These are phyloP conservation scores for Mortierella sp. DNA, from an alignment of 371 early-diverging fungal species.

Conservation along the genomic window DNA sequence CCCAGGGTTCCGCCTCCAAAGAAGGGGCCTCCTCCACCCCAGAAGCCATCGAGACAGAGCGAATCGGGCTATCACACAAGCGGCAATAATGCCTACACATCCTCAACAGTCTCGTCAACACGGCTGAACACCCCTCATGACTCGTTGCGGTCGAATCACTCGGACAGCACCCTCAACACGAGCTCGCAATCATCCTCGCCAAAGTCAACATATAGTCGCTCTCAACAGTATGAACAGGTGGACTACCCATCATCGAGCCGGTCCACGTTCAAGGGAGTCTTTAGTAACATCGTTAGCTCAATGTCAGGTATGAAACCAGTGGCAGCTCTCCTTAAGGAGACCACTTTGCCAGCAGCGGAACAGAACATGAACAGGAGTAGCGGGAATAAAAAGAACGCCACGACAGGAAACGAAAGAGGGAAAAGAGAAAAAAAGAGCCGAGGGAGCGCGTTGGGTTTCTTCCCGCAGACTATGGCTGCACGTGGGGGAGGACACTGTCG, in stretches of 20 bases:
- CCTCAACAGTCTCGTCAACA: conserved; percentile 5
- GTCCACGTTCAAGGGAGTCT: conserved; percentile 72
- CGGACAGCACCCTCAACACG: conserved; percentile 27
- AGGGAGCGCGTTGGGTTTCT: no score
- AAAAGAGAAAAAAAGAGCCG: no score
- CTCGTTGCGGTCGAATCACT: conserved; percentile 49
- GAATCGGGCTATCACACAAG: conserved; percentile 18
- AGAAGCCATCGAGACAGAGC: conserved; percentile 35
- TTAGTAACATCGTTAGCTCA: conserved; percentile 73
- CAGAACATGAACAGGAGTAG: no score
- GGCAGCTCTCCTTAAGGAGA: neutral
- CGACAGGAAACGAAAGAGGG: no score
- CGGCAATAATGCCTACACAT: conserved; percentile 21
- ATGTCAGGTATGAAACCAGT: conserved; percentile 58
- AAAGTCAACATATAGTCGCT: conserved; percentile 40
- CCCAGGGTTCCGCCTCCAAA: conserved; percentile 33
- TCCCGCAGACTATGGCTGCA: no score
- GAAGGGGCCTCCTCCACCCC: conserved; percentile 50
- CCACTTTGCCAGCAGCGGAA: no score
- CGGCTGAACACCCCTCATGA: conserved; percentile 47
- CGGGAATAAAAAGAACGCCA: no score
- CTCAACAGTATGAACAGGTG: conserved; percentile 38
- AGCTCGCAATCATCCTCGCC: conserved; percentile 37
- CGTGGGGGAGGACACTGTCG: no score
- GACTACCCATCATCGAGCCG: conserved; percentile 53